Base-by-base conservation (phyloP, 352 stramenopile genomes). In the Phytophthora pistaciae region DNA sequence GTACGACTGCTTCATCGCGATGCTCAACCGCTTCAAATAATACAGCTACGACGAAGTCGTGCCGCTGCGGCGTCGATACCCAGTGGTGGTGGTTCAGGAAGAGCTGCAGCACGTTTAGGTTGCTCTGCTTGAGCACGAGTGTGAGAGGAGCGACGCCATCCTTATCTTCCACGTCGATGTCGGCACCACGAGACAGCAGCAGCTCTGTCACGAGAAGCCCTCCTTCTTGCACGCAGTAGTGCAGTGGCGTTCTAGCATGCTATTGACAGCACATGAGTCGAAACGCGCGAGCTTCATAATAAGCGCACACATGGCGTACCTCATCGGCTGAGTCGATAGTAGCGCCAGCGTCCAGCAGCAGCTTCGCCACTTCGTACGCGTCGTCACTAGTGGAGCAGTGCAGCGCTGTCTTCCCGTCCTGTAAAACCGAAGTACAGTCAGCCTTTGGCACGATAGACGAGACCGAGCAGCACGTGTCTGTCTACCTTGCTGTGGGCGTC, bases 341-440 rank as follows among this genome's bases (percentile, higher is more conserved):
- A 0, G 56, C 62, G 1, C 59, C 66, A 6, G 23, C 5, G 18
- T 68, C 70, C 6, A 78, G 18, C 52, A 81, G n/a, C 6, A 64
- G 16, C 55, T 72, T 75, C 10, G 70, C 65, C n/a, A 78, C 58
- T 36, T 75, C 58, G 49, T 64, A 78, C 9, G 57, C 21, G 11
- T 76, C 74, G 14, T 78, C 70, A 3, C 48, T 54, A 1, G 74
- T 76, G 1, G 70, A 38, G 5, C 40, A 64, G 21, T 76, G 65
- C 33, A 81, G 50, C 20, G 70, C 70, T 3, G 65, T 76, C 55
- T 76, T 78, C 1, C 66, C 62, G 13, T 76, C 66, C 70, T 78
- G 29, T 57, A 3, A 53, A 23, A 49, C 18, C 5, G 42, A 18
- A 21, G 16, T 16, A 23, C 42, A 20, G 42, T 49, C 18, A 49